These are phyloP conservation scores for Acarospora socialis DNA, from an alignment of 2,329 filamentous ascomycete genomes.

Conservation along the genomic window DNA sequence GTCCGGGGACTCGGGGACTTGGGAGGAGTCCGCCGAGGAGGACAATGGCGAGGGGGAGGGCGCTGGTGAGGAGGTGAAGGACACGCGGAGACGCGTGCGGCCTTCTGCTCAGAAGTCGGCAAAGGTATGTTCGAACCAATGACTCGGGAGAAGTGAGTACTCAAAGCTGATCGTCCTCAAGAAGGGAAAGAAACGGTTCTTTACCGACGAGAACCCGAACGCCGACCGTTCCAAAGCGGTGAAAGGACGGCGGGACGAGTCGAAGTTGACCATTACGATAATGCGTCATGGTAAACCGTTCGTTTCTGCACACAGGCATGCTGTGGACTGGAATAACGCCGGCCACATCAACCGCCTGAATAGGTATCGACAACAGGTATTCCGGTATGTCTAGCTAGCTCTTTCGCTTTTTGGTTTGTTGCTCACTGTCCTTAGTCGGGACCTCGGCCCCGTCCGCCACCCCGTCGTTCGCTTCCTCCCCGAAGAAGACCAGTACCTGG, in stretches of 20 bases:
- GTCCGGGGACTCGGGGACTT: not conserved
- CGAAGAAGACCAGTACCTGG: not conserved
- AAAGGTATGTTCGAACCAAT: too few relatives aligned
- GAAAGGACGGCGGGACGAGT: not conserved
- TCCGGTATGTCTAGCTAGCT: not conserved
- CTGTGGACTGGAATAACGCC: slow-evolving; percentile 10
- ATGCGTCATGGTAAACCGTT: not conserved
- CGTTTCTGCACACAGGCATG: not conserved
- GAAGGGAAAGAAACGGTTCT: not conserved
- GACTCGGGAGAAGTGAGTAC: not conserved
- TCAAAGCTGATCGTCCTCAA: not conserved
- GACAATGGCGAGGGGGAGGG: not conserved
- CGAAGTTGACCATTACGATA: not conserved
- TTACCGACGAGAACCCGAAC: not conserved
- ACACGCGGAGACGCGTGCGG: too few relatives aligned
- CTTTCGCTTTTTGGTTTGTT: not conserved
- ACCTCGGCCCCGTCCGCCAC: slow-evolving; percentile 6
- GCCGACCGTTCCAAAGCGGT: not conserved
- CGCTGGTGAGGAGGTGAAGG: not conserved
- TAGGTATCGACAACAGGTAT: slow-evolving; percentile 10
- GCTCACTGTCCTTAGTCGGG: not conserved
- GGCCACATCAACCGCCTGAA: slow-evolving; percentile 10
- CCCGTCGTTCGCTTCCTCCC: not conserved
- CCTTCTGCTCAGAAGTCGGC: too few relatives aligned
- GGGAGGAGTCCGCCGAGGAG: not conserved